phyloP scores from a whole-genome alignment of 176 grass and related monocot species.

The Microstegium vimineum region DNA sequence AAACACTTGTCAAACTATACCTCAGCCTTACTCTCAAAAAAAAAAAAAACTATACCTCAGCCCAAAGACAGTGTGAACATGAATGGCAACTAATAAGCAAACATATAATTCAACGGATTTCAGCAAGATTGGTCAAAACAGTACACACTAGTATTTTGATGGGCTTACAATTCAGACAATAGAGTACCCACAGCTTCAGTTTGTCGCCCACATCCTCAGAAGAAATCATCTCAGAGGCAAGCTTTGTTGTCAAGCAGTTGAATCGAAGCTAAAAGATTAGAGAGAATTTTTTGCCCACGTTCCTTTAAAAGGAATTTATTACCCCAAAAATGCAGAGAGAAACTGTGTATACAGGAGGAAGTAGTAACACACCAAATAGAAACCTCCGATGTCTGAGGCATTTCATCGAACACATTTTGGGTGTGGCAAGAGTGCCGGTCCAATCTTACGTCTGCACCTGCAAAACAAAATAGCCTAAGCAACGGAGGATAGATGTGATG shows the following conservation, averaged over 20 bases:
- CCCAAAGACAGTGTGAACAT: not conserved
- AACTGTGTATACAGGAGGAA: not conserved
- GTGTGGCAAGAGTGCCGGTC: not conserved
- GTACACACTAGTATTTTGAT: not conserved
- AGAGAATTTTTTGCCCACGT: not conserved
- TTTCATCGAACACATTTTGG: constrained; percentile 14
- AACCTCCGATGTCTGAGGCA: not conserved
- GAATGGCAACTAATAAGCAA: not conserved
- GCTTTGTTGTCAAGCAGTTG: not conserved
- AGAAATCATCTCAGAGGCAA: not conserved
- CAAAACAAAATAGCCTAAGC: not conserved
- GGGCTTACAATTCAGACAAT: not conserved
- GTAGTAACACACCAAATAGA: not conserved
- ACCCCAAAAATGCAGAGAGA: not conserved
- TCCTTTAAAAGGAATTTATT: not conserved
- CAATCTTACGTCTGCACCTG: not conserved
- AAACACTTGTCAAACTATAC: not conserved
- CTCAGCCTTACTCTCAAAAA: no score
- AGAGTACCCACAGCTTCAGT: not conserved
- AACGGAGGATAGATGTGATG: not conserved
- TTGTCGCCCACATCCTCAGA: not conserved
- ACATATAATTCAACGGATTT: not conserved
- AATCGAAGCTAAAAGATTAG: not conserved
- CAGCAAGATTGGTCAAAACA: not conserved
- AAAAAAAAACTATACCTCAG: not conserved